A percentile compares a stretch with the other conserved stretches of the same genome.
These are phyloP conservation scores for Fraxinus americana DNA, from an alignment of 257 asterid genomes.

Conservation along the genomic window DNA sequence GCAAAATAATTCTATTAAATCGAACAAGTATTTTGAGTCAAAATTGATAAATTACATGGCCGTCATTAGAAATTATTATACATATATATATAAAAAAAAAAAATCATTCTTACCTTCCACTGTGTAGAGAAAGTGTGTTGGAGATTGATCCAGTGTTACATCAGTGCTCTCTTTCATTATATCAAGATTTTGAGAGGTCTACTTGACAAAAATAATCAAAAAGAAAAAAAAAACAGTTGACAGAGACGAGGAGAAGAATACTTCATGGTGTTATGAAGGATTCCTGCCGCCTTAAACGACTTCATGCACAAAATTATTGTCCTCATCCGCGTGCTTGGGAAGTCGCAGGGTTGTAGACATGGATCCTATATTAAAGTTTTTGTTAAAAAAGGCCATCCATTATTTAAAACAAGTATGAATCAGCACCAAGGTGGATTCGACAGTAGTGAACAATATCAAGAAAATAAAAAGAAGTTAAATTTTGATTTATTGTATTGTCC, in stretches of 20 bases:
- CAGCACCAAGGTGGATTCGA: not conserved
- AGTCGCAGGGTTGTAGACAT: slow-evolving; percentile 32
- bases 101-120: not conserved
- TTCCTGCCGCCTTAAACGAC: slow-evolving; percentile 63
- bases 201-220: slow-evolving; percentile 8
- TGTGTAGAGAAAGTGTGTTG: not conserved
- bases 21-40: not conserved
- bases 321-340: slow-evolving; percentile 46
- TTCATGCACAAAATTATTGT: slow-evolving; percentile 53
- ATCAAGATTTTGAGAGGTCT: slow-evolving; percentile 2
- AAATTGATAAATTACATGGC: not conserved
- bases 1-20: not conserved
- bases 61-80: too few species aligned
- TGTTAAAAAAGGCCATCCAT: not conserved
- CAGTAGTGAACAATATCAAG: not conserved
- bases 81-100: too few species aligned
- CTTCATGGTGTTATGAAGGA: slow-evolving; percentile 42
- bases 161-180: slow-evolving; percentile 23
- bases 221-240: not conserved
- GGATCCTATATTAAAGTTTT: slow-evolving; percentile 32
- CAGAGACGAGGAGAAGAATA: not conserved
- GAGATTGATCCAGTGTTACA: not conserved
- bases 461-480: not conserved
- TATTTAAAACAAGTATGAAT: not conserved
- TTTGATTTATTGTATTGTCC: not conserved